Percentiles rank a stretch among this genome's conserved stretches.
Evolutionary conservation across 2,329 filamentous ascomycete species (phyloP).

Genomic region (Pestalotiopsis sp.): DNA sequence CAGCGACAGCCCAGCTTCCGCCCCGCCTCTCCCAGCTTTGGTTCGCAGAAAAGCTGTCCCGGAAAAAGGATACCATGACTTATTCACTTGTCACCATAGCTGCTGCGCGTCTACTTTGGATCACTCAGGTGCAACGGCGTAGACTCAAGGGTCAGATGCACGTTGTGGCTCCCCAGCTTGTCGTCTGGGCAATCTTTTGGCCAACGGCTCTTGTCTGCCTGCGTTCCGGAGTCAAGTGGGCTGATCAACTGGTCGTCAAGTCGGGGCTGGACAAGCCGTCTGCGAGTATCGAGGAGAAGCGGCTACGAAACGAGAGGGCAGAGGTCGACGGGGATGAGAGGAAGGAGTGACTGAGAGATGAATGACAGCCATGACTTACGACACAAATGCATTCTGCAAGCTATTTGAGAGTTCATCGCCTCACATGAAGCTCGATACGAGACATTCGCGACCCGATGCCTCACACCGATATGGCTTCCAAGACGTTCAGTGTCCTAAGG

Average conservation of each 20-base stretch:
- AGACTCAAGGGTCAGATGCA: not conserved
- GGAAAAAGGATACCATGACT: slow-evolving; percentile 10
- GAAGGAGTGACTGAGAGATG: not conserved
- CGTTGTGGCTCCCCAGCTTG: slow-evolving; percentile 11
- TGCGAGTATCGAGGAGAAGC: not conserved
- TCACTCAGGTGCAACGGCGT: slow-evolving; percentile 5
- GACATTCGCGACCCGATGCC: too few relatives aligned
- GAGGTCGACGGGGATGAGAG: slow-evolving; percentile 9
- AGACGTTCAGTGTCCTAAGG: too few relatives aligned
- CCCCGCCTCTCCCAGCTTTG: slow-evolving; percentile 11
- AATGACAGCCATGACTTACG: not conserved
- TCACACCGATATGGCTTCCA: too few relatives aligned
- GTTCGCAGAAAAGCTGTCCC: slow-evolving; percentile 13
- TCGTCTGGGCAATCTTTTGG: slow-evolving; percentile 18
- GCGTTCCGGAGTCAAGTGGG: slow-evolving; percentile 14
- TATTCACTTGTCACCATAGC: slow-evolving; percentile 6
- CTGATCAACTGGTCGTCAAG: slow-evolving; percentile 10
- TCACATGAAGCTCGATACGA: too few relatives aligned
- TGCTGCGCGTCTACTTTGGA: not conserved
- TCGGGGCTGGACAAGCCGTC: slow-evolving; percentile 11
- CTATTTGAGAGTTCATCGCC: too few relatives aligned
- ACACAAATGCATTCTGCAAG: too few relatives aligned
- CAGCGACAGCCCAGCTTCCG: slow-evolving; percentile 7
- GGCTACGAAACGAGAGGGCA: not conserved
- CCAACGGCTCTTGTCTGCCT: slow-evolving; percentile 12